Evolutionary conservation across 2,329 filamentous ascomycete species (phyloP).

Genomic region (Sordariomycetes sp.): DNA sequence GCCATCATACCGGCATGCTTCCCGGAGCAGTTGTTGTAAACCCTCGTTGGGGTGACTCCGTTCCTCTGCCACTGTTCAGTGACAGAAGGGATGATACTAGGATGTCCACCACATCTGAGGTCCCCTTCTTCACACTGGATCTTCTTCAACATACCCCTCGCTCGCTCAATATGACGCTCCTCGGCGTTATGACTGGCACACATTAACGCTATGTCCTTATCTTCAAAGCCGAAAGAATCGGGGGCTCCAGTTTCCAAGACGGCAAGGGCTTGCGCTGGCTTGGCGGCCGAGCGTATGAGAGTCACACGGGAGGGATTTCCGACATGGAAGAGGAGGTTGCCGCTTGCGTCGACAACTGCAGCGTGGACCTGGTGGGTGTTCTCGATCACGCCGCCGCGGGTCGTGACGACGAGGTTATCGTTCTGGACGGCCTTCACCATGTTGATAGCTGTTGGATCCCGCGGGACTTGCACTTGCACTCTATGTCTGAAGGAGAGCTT

Average conservation of each 20-base stretch:
- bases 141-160: slow-evolving; percentile 26
- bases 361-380: slow-evolving; percentile 33
- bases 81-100: slow-evolving; percentile 21
- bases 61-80: slow-evolving; percentile 27
- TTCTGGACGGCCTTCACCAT: too few relatives aligned
- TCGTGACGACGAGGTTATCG: slow-evolving; percentile 22
- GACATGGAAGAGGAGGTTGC: slow-evolving; percentile 25
- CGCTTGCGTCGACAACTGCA: slow-evolving; percentile 26
- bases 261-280: slow-evolving; percentile 33
- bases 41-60: slow-evolving; percentile 23
- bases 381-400: slow-evolving; percentile 29
- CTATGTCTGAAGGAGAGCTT: too few relatives aligned
- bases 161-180: slow-evolving; percentile 25
- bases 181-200: slow-evolving; percentile 38
- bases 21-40: slow-evolving; percentile 37
- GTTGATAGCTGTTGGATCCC: too few relatives aligned
- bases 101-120: slow-evolving; percentile 32
- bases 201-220: slow-evolving; percentile 33
- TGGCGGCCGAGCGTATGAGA: slow-evolving; percentile 33
- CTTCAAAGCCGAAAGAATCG: slow-evolving; percentile 24
- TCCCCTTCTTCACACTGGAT: slow-evolving; percentile 20
- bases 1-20: slow-evolving; percentile 39
- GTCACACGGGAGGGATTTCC: slow-evolving; percentile 32
- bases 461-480: too few relatives aligned
- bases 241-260: slow-evolving; percentile 30